These are phyloP conservation scores for Coprinellus micaceus DNA, from an alignment of 768 basidiomycete genomes.

Conservation along the genomic window DNA sequence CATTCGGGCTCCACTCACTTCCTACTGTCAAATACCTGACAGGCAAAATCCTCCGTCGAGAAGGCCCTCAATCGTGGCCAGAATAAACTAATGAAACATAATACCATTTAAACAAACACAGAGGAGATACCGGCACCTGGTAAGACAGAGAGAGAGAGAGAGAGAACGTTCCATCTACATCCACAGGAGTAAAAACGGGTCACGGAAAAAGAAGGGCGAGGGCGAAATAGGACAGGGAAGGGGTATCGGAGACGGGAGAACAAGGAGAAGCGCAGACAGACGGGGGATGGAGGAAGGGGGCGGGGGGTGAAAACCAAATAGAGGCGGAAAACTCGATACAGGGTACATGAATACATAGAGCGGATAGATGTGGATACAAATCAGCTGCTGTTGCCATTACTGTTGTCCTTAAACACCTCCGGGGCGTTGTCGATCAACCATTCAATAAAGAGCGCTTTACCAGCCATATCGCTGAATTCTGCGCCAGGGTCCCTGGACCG, in stretches of 20 bases:
- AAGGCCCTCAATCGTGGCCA: too few relatives aligned
- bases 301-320: background rate
- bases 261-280: background rate
- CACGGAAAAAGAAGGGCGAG: too few relatives aligned
- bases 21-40: too few relatives aligned
- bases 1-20: too few relatives aligned
- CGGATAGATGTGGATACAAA: background rate
- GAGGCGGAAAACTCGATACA: background rate
- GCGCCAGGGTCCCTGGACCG: slow-evolving; percentile 79
- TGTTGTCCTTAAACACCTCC: slow-evolving; percentile 39
- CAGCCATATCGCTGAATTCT: slow-evolving; percentile 97
- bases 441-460: slow-evolving; percentile 88
- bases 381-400: background rate
- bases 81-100: too few relatives aligned
- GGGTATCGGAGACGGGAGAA: background rate
- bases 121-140: too few relatives aligned
- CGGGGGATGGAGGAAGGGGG: background rate
- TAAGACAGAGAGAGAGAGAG: too few relatives aligned
- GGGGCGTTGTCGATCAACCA: slow-evolving; percentile 92
- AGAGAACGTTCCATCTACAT: slow-evolving; percentile 2
- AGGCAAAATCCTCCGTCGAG: too few relatives aligned
- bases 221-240: too few relatives aligned
- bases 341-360: slow-evolving; percentile 4
- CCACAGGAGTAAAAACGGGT: background rate
- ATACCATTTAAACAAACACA: too few relatives aligned